phyloP scores from a whole-genome alignment of 2,329 filamentous ascomycete genomes.

The Calonectria pseudoturangicola region DNA sequence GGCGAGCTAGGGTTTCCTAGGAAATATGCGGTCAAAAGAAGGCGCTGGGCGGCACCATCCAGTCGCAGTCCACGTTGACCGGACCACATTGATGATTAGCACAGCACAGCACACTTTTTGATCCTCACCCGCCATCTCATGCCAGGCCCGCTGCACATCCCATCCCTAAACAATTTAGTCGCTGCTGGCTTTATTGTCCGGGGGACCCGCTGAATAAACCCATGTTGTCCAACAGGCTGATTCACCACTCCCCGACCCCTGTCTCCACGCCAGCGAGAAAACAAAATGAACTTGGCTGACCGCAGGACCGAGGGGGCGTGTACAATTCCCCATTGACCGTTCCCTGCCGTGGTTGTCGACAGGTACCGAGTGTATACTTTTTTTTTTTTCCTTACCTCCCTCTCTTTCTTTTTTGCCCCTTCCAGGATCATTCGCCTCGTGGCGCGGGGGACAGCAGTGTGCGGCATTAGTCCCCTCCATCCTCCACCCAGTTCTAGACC shows the following conservation, averaged over 20 bases:
- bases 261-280: slow-evolving; percentile 12
- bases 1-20: slow-evolving; percentile 20
- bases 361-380: neutral
- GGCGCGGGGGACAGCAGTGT: slow-evolving; percentile 39
- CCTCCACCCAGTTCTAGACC: slow-evolving; percentile 11
- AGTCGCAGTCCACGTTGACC: slow-evolving; percentile 27
- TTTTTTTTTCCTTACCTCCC: slow-evolving; percentile 1
- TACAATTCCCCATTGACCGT: neutral
- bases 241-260: slow-evolving; percentile 28
- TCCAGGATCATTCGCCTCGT: slow-evolving; percentile 19
- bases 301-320: slow-evolving; percentile 22
- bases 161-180: neutral
- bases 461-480: slow-evolving; percentile 35
- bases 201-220: slow-evolving; percentile 41
- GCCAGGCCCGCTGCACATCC: slow-evolving; percentile 6
- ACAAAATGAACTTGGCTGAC: slow-evolving; percentile 24
- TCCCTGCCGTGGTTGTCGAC: neutral
- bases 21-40: slow-evolving; percentile 37
- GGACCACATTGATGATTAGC: slow-evolving; percentile 24
- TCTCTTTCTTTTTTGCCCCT: slow-evolving; percentile 7
- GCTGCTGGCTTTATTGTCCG: slow-evolving; percentile 11
- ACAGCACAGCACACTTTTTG: slow-evolving; percentile 1
- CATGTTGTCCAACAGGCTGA: slow-evolving; percentile 28
- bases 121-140: neutral
- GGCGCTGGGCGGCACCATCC: neutral